These are phyloP conservation scores for Cicer pinnatifidum DNA, from an alignment of 306 rosid genomes.

Conservation along the genomic window DNA sequence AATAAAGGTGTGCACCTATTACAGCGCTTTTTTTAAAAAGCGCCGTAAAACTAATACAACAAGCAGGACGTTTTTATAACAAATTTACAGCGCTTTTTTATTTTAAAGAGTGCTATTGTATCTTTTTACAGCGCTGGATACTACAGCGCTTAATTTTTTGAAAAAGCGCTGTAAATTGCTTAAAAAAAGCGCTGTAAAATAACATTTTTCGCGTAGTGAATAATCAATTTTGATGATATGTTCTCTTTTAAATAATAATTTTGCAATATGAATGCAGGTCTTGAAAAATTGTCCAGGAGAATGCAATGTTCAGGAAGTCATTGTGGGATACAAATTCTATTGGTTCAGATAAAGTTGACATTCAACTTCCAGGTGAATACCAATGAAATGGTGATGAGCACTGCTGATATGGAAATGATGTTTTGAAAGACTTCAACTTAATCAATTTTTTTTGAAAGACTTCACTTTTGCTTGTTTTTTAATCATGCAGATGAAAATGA, in stretches of 20 bases:
- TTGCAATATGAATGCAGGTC: slow-evolving; percentile 56
- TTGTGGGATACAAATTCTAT: slow-evolving; percentile 47
- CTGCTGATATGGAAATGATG: not conserved
- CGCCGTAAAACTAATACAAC: too few relatives aligned
- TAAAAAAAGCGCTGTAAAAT: too few relatives aligned
- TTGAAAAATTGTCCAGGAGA: slow-evolving; percentile 52
- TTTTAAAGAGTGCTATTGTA: too few relatives aligned
- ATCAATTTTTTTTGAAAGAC: too few relatives aligned
- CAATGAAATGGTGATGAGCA: slow-evolving; percentile 5
- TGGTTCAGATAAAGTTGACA: slow-evolving; percentile 62
- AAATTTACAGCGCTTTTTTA: too few relatives aligned
- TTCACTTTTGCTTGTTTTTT: not conserved
- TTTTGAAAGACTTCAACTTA: not conserved
- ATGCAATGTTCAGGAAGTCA: slow-evolving; percentile 56
- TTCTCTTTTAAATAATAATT: slow-evolving; percentile 10
- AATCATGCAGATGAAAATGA: slow-evolving; percentile 67
- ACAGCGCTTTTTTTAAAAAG: too few relatives aligned
- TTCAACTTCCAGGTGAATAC: slow-evolving; percentile 74
- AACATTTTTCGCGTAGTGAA: too few relatives aligned
- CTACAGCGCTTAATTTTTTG: too few relatives aligned
- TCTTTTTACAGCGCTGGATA: too few relatives aligned
- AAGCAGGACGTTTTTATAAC: too few relatives aligned
- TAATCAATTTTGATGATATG: slow-evolving; percentile 19
- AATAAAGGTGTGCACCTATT: too few relatives aligned
- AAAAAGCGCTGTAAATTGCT: too few relatives aligned